Evolutionary conservation across 441 rosid genomes (phyloP), one percentile per base, ranked within the genome.

Genomic region (Metrosideros polymorpha): DNA sequence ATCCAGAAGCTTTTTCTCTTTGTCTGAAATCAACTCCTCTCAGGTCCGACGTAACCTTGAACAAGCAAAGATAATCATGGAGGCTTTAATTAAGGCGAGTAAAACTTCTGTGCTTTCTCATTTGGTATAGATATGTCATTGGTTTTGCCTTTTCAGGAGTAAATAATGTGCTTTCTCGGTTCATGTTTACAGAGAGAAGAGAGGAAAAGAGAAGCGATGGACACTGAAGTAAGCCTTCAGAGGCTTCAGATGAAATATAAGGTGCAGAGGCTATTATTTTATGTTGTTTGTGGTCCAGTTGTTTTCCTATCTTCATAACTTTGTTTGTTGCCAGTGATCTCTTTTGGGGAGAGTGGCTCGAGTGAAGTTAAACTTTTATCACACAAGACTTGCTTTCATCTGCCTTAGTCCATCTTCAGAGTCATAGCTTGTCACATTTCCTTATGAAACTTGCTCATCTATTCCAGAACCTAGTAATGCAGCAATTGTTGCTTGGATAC

Each of bases 31-130:
- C 82, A 35, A 84, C 86, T 79, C 61, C 87, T 89, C 87, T 86
- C 93, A 96, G 99, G 98, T 97, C 89, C 92, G 99, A 89, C 99
- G 99, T 90, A 97, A 97, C 90, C 97, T 97, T 82, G 99, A 94
- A 83, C 99, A 97, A 90, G 99, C 99, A 61, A 95, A 97, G 91
- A 93, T 93, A 85, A 93, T 97, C 85, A 94, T 97, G 66, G 97
- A 95, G 89, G 94, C 96, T 53, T 92, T 97, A 86, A 95, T 97
- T 88, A 97, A 94, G 99, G 99, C 93, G 88, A 85, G 79, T 82
- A 84, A 88, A 63, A 89, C 85, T 87, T 32, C n/a, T 77, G 59
- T 86, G 50, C 49, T 71, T 53, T 76, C 71, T 32, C 50, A 56
- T 55, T 87, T 49, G 84, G 30, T 49, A 87, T 88, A 52, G 87